Base-by-base conservation (phyloP, 1,139 yeast genomes). In the Candida sp. region DNA sequence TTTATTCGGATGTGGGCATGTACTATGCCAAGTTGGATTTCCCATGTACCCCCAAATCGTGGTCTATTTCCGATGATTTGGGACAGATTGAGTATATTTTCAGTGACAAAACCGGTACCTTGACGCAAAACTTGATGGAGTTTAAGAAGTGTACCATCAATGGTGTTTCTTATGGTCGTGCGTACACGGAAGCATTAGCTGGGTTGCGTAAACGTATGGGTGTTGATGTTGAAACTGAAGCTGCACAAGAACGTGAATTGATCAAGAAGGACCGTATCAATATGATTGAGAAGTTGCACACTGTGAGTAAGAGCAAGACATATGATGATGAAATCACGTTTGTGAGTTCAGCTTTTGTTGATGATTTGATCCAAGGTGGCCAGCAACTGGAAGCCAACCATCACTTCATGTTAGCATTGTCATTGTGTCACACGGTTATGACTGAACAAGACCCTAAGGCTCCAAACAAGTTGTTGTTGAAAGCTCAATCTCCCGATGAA, bases 401-500 rank as follows among this genome's bases (percentile, higher is more conserved):
- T 47, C 80, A 78, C 52, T 83, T 83, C 57, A 77, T 82, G 81
- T 65, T 78, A 39, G 77, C 80, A 1, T 67, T 83, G 38, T 83
- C 86, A 1, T 67, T 83, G 42, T 84, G 88, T 61, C 88, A 84
- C 60, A 80, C 86, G n/a, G 87, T 83, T 22, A 68, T 83, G 43
- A 74, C 81, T 22, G 88, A 83, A 57, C 67, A 67, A 25, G 76
- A 75, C 52, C 72, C 75, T 5, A 70, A 72, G 47, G 62, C 70
- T 43, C 73, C 78, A 1, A 69, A 67, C 1, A 69, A 67, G 49
- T 54, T 70, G 38, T 57, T 72, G 7, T 75, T 80, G 53, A 81
- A 82, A 56, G 88, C 87, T 0, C 87, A 83, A 59, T 81, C 86
- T 8, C 88, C 88, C 0, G 88, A 84, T 70, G 88, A 84, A 63